Conservation (phyloP, 345 rosid species). For the Odontarrhena argentea region DNA sequence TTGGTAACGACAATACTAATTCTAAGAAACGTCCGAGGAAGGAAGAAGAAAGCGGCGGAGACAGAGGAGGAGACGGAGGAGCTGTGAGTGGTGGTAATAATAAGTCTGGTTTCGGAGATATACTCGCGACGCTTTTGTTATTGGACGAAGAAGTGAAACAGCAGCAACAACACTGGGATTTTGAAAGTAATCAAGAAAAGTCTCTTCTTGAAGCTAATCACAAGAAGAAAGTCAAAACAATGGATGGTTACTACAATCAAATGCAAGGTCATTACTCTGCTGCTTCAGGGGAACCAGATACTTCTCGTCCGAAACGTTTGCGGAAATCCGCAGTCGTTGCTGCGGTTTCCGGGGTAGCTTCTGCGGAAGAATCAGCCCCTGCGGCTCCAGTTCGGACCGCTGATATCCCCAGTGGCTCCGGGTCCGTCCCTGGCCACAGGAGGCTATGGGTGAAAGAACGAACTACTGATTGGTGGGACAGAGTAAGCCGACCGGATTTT, state of each 20-base stretch:
- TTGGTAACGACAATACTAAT: conserved; percentile 34
- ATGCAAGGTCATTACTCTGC: conserved; percentile 45
- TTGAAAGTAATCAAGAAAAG: conserved; percentile 48
- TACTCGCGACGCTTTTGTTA: conserved; percentile 55
- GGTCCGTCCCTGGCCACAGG: conserved; percentile 46
- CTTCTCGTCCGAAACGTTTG: conserved; percentile 46
- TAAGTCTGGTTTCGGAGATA: conserved; percentile 38
- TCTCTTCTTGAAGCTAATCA: conserved; percentile 52
- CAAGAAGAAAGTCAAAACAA: conserved; percentile 39
- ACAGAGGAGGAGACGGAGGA: not conserved
- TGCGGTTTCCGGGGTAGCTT: conserved; percentile 26
- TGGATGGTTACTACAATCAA: conserved; percentile 47
- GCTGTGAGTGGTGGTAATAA: conserved; percentile 21
- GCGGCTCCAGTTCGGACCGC: conserved; percentile 15
- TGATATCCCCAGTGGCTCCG: conserved; percentile 36
- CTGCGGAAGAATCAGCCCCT: conserved; percentile 16
- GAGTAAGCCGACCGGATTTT: conserved; percentile 58
- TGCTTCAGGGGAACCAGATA: conserved; percentile 40
- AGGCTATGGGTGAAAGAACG: conserved; percentile 88
- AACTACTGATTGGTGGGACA: conserved; percentile 89
- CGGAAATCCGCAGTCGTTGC: conserved; percentile 42
- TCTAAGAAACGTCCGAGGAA: conserved; percentile 50
- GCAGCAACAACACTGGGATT: conserved; percentile 44
- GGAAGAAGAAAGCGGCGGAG: conserved; percentile 38
- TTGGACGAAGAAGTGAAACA: conserved; percentile 70